These are phyloP conservation scores for Rhynchosporium agropyri DNA, from an alignment of 2,329 filamentous ascomycete species.

Conservation along the genomic window DNA sequence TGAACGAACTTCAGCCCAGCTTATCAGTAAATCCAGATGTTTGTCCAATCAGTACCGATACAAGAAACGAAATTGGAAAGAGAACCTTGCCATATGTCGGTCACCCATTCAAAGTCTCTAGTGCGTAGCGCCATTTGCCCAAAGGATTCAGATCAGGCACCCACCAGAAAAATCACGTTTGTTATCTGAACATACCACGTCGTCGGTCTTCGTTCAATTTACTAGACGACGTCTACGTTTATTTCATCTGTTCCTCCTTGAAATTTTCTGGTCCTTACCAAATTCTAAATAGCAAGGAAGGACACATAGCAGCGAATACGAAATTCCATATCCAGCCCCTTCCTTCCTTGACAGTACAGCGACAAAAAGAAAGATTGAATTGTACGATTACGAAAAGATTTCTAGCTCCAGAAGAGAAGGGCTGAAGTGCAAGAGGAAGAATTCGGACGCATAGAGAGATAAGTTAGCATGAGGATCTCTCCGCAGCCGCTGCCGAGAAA, in stretches of 20 bases:
- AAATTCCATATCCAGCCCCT: no score
- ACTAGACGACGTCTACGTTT: no score
- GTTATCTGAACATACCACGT: not conserved
- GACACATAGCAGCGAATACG: no score
- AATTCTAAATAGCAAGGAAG: no score
- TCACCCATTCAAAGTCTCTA: slow-evolving; percentile 1
- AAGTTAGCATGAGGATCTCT: not conserved
- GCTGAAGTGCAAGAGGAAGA: no score
- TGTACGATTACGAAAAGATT: no score
- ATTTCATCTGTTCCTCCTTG: no score
- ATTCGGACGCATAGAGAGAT: not conserved
- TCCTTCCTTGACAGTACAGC: no score
- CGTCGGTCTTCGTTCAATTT: no score
- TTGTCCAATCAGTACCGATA: not conserved
- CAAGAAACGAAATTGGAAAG: not conserved
- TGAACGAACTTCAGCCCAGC: not conserved
- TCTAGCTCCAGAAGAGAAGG: no score
- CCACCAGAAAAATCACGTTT: not conserved
- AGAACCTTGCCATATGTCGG: not conserved
- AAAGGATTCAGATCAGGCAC: not conserved
- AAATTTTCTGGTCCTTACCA: no score
- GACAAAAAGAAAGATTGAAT: no score
- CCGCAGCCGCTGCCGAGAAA: not conserved
- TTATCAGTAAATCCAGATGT: not conserved
- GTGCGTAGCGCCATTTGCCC: slow-evolving; percentile 2